Evolutionary conservation across 2,329 filamentous ascomycete species (phyloP).

Genomic region (Plectosphaerella cucumerina): DNA sequence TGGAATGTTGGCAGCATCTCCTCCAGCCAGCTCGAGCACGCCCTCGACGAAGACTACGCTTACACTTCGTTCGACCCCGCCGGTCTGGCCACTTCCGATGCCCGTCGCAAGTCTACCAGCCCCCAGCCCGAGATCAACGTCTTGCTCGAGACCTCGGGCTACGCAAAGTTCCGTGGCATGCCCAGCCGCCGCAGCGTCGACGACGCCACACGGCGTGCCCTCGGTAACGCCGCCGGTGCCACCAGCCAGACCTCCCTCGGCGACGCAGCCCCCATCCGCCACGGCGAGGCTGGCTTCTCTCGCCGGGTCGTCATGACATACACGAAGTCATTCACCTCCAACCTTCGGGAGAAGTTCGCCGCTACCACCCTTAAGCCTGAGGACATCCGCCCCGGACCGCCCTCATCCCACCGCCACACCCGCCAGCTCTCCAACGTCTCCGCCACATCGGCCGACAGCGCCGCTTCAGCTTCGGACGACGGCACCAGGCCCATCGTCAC

Average conservation of each 20-base stretch:
- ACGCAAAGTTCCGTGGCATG: constrained; percentile 52
- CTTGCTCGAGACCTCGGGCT: constrained; percentile 50
- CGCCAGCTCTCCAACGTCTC: constrained; percentile 14
- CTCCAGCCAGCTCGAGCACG: constrained; percentile 43
- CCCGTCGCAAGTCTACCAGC: constrained; percentile 10
- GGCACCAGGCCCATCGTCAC: constrained; percentile 33
- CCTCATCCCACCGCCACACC: constrained; percentile 5
- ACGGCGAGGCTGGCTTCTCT: constrained; percentile 31
- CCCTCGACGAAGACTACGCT: constrained; percentile 24
- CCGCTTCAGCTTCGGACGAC: constrained; percentile 18
- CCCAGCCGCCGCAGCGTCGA: constrained; percentile 34
- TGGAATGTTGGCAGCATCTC: constrained; percentile 71
- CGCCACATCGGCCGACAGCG: constrained; percentile 1
- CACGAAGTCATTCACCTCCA: constrained; percentile 43
- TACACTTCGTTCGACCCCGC: constrained; percentile 14
- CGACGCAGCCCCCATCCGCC: not conserved
- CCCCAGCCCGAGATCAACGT: constrained; percentile 43
- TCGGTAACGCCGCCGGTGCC: not conserved
- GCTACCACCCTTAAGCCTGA: constrained; percentile 11
- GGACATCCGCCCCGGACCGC: constrained; percentile 8
- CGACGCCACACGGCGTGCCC: constrained; percentile 1
- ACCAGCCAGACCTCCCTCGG: constrained; percentile 1
- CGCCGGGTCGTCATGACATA: constrained; percentile 57
- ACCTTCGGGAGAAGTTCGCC: constrained; percentile 41
- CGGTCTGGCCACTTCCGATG: constrained; percentile 15